Conservation (phyloP, 2,329 filamentous ascomycete genomes). For the Sporothrix humicola region DNA sequence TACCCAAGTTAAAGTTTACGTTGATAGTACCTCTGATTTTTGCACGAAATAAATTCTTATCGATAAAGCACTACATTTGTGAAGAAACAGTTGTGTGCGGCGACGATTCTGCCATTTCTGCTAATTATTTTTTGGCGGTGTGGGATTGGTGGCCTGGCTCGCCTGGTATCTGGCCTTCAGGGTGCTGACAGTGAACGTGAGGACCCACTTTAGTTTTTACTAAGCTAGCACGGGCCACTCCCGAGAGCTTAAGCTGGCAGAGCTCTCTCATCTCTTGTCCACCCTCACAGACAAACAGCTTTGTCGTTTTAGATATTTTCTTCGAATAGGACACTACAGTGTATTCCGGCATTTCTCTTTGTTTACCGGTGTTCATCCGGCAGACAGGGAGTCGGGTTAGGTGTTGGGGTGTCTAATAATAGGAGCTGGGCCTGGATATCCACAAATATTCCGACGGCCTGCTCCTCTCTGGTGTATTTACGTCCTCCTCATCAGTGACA, state of each 20-base stretch:
- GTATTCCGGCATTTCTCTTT: neutral
- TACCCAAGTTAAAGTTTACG: neutral
- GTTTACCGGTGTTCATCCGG: neutral
- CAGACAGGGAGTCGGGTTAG: neutral
- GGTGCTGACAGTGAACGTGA: too few species aligned
- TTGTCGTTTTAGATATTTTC: too few species aligned
- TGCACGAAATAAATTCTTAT: neutral
- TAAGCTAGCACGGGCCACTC: slow-evolving; percentile 7
- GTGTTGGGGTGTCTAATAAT: neutral
- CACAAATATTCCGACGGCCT: neutral
- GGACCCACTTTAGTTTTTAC: neutral
- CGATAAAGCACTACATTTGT: neutral
- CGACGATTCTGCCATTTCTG: neutral
- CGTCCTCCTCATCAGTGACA: too few species aligned
- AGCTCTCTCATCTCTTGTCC: neutral
- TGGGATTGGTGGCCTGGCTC: neutral
- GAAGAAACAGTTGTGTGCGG: too few species aligned
- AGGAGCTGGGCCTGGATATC: neutral
- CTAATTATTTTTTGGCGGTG: slow-evolving; percentile 20
- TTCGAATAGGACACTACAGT: neutral
- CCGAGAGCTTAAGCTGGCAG: neutral
- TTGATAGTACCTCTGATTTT: neutral
- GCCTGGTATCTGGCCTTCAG: neutral
- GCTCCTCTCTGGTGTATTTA: too few species aligned
- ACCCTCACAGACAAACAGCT: neutral